Evolutionary conservation across 202 grass and related monocot species (phyloP).

Genomic region (Setaria italica): DNA sequence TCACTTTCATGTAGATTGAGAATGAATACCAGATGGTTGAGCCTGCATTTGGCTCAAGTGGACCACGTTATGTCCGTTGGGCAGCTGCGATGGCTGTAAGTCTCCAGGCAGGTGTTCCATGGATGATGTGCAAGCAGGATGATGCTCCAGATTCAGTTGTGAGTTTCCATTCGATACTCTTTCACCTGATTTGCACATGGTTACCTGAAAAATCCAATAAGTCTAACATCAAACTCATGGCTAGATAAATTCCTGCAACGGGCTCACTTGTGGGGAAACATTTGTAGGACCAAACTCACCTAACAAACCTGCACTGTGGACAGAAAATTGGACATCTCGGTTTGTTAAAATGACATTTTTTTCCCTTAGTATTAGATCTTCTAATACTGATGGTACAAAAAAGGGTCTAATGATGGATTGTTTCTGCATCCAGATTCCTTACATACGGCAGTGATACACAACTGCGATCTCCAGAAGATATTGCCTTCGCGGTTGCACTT

Average conservation of each 20-base stretch:
- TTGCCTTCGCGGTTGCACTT: constrained; percentile 70
- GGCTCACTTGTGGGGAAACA: constrained; percentile 74
- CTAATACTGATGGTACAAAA: not conserved
- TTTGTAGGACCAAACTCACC: constrained; percentile 79
- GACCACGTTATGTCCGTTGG: constrained; percentile 70
- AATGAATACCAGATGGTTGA: constrained; percentile 91
- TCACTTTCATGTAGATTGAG: constrained; percentile 68
- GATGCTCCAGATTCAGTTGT: constrained; percentile 93
- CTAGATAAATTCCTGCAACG: constrained; percentile 95
- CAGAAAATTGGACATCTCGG: constrained; percentile 85
- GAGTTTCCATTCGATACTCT: constrained; percentile 29
- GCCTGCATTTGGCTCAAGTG: constrained; percentile 67
- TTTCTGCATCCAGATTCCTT: constrained; percentile 42
- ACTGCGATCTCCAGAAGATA: constrained; percentile 70
- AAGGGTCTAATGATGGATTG: constrained; percentile 2
- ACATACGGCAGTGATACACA: constrained; percentile 70
- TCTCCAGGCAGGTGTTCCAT: constrained; percentile 82
- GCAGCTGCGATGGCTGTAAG: constrained; percentile 74
- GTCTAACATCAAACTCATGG: constrained; percentile 19
- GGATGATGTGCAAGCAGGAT: constrained; percentile 95
- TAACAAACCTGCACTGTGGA: constrained; percentile 80
- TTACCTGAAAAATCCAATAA: constrained; percentile 25
- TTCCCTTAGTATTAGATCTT: not conserved
- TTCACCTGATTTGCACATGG: not conserved
- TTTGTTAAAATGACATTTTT: constrained; percentile 1